Evolutionary conservation across 495 filamentous ascomycete species (phyloP).

Genomic region (Penicillium bialowiezense): DNA sequence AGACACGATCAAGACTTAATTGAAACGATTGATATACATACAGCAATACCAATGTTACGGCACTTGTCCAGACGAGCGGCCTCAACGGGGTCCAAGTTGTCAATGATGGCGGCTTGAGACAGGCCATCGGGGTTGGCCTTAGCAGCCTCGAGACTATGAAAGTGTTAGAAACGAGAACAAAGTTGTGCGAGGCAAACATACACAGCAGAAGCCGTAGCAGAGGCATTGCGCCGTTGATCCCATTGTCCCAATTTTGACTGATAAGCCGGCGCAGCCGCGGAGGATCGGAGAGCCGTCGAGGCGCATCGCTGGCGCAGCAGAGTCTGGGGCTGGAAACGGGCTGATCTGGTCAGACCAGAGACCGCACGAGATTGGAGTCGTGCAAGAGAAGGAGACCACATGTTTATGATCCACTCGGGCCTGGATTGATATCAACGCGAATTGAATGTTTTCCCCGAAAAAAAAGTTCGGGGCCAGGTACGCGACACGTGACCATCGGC

Average conservation of each 20-base stretch:
- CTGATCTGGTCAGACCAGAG: constrained; percentile 41
- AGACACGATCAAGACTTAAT: constrained; percentile 2
- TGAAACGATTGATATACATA: no score
- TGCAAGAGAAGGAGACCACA: constrained; percentile 47
- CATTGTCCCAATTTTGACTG: constrained; percentile 37
- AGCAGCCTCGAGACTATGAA: constrained; percentile 58
- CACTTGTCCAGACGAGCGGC: constrained; percentile 71
- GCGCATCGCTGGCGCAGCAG: constrained; percentile 37
- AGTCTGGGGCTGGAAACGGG: constrained; percentile 40
- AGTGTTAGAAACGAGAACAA: constrained; percentile 4
- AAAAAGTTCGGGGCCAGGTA: constrained; percentile 50
- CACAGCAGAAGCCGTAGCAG: constrained; percentile 40
- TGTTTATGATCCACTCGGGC: constrained; percentile 32
- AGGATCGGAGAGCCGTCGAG: constrained; percentile 42
- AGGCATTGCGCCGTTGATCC: constrained; percentile 42
- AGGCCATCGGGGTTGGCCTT: constrained; percentile 56
- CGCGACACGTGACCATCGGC: constrained; percentile 37
- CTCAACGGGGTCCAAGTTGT: constrained; percentile 73
- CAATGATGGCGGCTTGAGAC: constrained; percentile 66
- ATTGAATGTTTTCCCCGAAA: constrained; percentile 28
- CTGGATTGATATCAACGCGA: constrained; percentile 28
- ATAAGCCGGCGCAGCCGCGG: constrained; percentile 39
- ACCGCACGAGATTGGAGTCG: constrained; percentile 43
- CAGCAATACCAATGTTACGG: constrained; percentile 97
- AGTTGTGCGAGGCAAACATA: constrained; percentile 18